Percentiles rank a stretch among this genome's conserved stretches.
These are phyloP conservation scores for Diaporthe longicolla DNA, from an alignment of 2,329 filamentous ascomycete genomes.

Conservation along the genomic window DNA sequence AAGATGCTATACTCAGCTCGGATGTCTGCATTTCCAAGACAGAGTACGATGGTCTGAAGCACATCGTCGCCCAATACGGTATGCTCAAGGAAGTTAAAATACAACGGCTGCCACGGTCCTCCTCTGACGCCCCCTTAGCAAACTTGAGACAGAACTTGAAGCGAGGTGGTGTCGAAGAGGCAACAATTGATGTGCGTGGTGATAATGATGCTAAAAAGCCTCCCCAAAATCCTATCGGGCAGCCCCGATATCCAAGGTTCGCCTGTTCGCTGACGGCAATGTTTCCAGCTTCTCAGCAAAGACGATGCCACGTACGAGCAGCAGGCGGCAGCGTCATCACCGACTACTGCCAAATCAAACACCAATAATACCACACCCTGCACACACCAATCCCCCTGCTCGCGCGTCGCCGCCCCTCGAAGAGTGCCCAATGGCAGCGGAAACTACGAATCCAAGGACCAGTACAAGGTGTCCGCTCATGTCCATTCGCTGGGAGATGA, in stretches of 20 bases:
- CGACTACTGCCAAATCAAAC: slow-evolving; percentile 13
- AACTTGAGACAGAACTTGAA: slow-evolving; percentile 64
- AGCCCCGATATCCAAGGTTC: background rate
- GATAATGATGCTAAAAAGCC: background rate
- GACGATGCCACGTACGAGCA: slow-evolving; percentile 48
- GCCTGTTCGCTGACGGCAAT: background rate
- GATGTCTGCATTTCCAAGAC: slow-evolving; percentile 68
- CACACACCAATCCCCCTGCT: background rate
- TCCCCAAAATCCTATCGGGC: background rate
- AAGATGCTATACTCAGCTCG: slow-evolving; percentile 53
- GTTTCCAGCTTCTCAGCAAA: slow-evolving; percentile 47
- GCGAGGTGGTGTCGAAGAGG: slow-evolving; percentile 62
- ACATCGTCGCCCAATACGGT: slow-evolving; percentile 69
- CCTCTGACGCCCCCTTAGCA: slow-evolving; percentile 49
- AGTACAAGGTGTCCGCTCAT: slow-evolving; percentile 24
- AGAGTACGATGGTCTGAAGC: slow-evolving; percentile 74
- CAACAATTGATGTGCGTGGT: slow-evolving; percentile 61
- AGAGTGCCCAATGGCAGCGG: background rate
- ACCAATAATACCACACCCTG: slow-evolving; percentile 6
- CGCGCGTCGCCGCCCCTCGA: background rate
- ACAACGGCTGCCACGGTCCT: slow-evolving; percentile 40
- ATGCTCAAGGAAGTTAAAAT: slow-evolving; percentile 46
- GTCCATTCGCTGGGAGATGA: slow-evolving; percentile 42
- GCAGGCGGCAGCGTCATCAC: slow-evolving; percentile 4
- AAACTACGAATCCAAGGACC: slow-evolving; percentile 34